These are phyloP conservation scores for Penicillium sclerotiorum DNA, from an alignment of 2,329 filamentous ascomycete genomes.

Conservation along the genomic window DNA sequence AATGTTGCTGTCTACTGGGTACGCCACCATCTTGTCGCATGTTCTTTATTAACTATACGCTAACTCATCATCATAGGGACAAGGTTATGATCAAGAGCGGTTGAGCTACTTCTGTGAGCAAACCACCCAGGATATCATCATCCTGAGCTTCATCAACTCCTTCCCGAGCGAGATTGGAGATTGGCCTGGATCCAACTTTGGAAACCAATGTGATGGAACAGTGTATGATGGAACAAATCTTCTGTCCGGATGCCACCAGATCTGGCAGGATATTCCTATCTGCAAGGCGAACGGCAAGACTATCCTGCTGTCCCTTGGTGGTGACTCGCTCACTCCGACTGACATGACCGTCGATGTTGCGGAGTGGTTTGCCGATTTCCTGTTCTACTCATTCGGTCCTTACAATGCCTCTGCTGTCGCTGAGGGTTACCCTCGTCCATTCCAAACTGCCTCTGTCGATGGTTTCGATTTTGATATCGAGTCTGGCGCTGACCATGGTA, in stretches of 20 bases:
- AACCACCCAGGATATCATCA: slow-evolving; percentile 57
- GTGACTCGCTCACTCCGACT: slow-evolving; percentile 46
- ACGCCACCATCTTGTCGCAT: slow-evolving; percentile 14
- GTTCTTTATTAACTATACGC: background rate
- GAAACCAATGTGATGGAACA: slow-evolving; percentile 54
- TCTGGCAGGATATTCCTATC: slow-evolving; percentile 45
- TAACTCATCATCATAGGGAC: slow-evolving; percentile 44
- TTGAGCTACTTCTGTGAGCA: slow-evolving; percentile 57
- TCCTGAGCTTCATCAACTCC: slow-evolving; percentile 57
- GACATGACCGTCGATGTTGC: slow-evolving; percentile 46
- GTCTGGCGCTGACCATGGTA: slow-evolving; percentile 34
- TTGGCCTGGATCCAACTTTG: slow-evolving; percentile 59
- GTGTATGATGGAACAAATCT: slow-evolving; percentile 47
- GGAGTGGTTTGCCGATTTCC: slow-evolving; percentile 51
- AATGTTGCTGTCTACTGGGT: slow-evolving; percentile 60
- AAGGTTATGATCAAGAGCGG: slow-evolving; percentile 53
- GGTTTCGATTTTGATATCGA: slow-evolving; percentile 58
- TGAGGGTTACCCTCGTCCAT: slow-evolving; percentile 48
- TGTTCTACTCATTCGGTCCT: slow-evolving; percentile 56
- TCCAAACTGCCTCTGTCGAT: slow-evolving; percentile 50
- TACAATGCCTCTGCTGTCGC: slow-evolving; percentile 27
- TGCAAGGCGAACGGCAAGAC: slow-evolving; percentile 49
- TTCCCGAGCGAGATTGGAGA: slow-evolving; percentile 53
- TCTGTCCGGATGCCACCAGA: slow-evolving; percentile 46
- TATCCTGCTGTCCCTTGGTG: slow-evolving; percentile 53